Base-by-base conservation (phyloP, 257 asterid genomes). In the Perilla frutescens region DNA sequence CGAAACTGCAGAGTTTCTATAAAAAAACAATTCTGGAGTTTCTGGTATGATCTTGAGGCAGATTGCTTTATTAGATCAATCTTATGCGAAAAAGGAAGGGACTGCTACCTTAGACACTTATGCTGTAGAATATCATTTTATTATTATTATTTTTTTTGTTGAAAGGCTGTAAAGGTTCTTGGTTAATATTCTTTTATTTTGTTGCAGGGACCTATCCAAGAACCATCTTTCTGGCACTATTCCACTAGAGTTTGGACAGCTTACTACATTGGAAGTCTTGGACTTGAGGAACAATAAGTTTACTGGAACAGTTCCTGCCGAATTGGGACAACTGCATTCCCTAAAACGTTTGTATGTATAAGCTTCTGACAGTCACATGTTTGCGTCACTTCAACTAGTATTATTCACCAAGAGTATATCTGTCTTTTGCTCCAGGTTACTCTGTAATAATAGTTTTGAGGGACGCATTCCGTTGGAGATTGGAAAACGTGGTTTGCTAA, bases 241-340 rank as follows among this genome's bases (percentile, higher is more conserved):
- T 58, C 98, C 98, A 0, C 87, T 68, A 72, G 87, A 88, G 65
- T 71, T 89, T 66, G 96, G 96, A 51, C 75, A 60, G 78, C 94
- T 91, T 37, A 56, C 77, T 10, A 47, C 70, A 48, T 73, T 93
- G 54, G 96, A 93, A 81, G 91, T 93, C 64, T 67, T 93, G 87
- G 96, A 93, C 77, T 78, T 93, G 87, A 88, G 95, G 73, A 72
- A 84, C 76, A 93, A 90, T 78, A 79, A 80, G 37, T 78, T 93
- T 79, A 81, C 78, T 11, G 97, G 97, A 72, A 77, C 76, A 11
- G 79, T 93, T 80, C 97, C 98, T 7, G 77, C 84, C 50, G 88
- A 89, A 83, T 81, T 93, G 60, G 96, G 91, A 70, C 77, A 71
- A 26, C 58, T 90, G 61, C 85, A 67, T 49, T 83, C 84, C 9